A percentile compares a stretch with the other conserved stretches of the same genome.
Evolutionary conservation across 768 basidiomycete species (phyloP).

Genomic region (Boletus barrowsii): DNA sequence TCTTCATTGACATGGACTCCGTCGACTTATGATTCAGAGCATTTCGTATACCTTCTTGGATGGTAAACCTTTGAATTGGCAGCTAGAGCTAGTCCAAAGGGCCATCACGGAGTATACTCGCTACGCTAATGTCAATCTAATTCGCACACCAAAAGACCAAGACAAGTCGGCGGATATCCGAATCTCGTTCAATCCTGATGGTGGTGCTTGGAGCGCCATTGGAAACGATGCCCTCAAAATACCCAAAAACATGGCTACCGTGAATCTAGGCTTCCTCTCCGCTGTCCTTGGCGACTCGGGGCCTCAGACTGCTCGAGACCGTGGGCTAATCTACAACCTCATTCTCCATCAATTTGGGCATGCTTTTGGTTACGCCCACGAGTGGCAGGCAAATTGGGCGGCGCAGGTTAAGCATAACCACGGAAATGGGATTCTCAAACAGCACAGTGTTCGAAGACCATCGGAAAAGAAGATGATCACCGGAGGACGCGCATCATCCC

Average conservation of each 20-base stretch:
- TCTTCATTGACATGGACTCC: not conserved
- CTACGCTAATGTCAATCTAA: not conserved
- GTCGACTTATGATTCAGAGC: not conserved
- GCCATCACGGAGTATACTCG: not conserved
- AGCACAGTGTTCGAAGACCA: slow-evolving; percentile 13
- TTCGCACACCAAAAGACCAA: too few species aligned
- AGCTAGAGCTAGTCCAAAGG: not conserved
- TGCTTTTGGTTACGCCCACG: not conserved
- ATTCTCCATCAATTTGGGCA: not conserved
- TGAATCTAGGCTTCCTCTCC: not conserved
- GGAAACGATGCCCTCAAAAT: not conserved
- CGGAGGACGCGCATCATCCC: slow-evolving; percentile 46
- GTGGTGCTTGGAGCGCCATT: not conserved
- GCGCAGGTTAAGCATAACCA: too few species aligned
- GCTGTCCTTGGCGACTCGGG: not conserved
- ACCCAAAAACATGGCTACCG: not conserved
- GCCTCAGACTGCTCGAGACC: not conserved
- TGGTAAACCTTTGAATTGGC: not conserved
- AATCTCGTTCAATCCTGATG: not conserved
- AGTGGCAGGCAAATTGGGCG: not conserved
- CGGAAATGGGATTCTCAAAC: not conserved
- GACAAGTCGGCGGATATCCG: not conserved
- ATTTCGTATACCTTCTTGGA: not conserved
- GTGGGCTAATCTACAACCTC: too few species aligned
- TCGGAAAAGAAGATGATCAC: slow-evolving; percentile 59